A percentile compares a stretch with the other conserved stretches of the same genome.
phyloP scores from a whole-genome alignment of 441 rosid species.

The Breynia disticha region DNA sequence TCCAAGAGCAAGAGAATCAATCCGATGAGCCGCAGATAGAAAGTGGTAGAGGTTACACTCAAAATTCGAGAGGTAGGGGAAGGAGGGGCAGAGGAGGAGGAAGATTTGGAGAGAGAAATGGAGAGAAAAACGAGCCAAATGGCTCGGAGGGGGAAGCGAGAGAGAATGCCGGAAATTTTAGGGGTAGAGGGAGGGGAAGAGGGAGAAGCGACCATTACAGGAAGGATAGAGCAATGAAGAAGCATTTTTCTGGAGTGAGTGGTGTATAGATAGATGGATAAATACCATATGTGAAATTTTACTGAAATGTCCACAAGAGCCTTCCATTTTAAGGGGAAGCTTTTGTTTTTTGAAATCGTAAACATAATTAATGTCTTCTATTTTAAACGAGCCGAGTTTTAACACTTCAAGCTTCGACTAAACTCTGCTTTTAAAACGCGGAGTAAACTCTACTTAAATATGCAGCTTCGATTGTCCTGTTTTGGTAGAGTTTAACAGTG shows the following conservation, averaged over 20 bases:
- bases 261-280: slow-evolving; percentile 29
- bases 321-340: no score
- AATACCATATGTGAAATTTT: no score
- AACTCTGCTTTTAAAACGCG: no score
- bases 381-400: no score
- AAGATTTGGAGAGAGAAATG: slow-evolving; percentile 37
- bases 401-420: no score
- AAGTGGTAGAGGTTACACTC: slow-evolving; percentile 24
- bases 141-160: slow-evolving; percentile 28
- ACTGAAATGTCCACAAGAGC: no score
- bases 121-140: slow-evolving; percentile 21
- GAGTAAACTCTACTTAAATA: no score
- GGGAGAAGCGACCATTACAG: slow-evolving; percentile 56
- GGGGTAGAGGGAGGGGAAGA: slow-evolving; percentile 68
- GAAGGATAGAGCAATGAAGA: slow-evolving; percentile 68
- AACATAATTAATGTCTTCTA: no score
- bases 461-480: no score
- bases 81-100: slow-evolving; percentile 50
- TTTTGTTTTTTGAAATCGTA: no score
- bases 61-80: slow-evolving; percentile 35
- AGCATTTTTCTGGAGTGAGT: slow-evolving; percentile 63
- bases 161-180: slow-evolving; percentile 25
- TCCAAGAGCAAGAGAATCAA: slow-evolving; percentile 31
- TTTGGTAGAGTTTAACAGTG: no score
- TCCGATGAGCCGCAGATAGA: slow-evolving; percentile 25